These are phyloP conservation scores for Pythium angustatum DNA, from an alignment of 352 stramenopile species.

Conservation along the genomic window DNA sequence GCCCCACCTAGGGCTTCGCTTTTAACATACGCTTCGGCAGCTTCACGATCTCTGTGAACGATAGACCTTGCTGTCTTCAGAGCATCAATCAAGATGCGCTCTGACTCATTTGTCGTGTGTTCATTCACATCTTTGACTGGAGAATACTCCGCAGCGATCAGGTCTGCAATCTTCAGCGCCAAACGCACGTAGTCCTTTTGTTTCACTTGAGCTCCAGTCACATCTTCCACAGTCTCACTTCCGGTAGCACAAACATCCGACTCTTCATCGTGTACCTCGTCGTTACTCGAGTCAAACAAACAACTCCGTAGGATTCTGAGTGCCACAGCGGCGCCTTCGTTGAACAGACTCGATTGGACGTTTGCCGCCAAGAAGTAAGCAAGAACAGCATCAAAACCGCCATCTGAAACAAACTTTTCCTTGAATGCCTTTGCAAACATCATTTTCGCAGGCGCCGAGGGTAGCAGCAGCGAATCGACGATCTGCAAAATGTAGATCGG, in stretches of 20 bases:
- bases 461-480: slow-evolving; percentile 80
- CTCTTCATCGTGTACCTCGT: slow-evolving; percentile 31
- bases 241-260: slow-evolving; percentile 9
- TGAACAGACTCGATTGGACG: slow-evolving; percentile 72
- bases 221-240: slow-evolving; percentile 5
- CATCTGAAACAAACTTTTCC: slow-evolving; percentile 67
- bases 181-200: slow-evolving; percentile 71
- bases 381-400: slow-evolving; percentile 82
- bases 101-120: slow-evolving; percentile 40
- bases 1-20: slow-evolving; percentile 30
- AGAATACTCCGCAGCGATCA: slow-evolving; percentile 75
- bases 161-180: slow-evolving; percentile 73
- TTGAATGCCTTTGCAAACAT: slow-evolving; percentile 69
- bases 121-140: slow-evolving; percentile 38
- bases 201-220: slow-evolving; percentile 34
- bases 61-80: slow-evolving; percentile 85
- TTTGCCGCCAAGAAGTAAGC: slow-evolving; percentile 79
- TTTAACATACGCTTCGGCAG: slow-evolving; percentile 70
- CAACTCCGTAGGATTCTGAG: slow-evolving; percentile 85
- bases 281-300: slow-evolving; percentile 49
- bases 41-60: slow-evolving; percentile 63
- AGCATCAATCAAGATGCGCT: slow-evolving; percentile 81
- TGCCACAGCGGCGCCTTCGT: slow-evolving; percentile 82
- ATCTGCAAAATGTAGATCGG: slow-evolving; percentile 89
- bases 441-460: slow-evolving; percentile 59